phyloP scores from a whole-genome alignment of 257 asterid genomes.

The Asclepias syriaca region DNA sequence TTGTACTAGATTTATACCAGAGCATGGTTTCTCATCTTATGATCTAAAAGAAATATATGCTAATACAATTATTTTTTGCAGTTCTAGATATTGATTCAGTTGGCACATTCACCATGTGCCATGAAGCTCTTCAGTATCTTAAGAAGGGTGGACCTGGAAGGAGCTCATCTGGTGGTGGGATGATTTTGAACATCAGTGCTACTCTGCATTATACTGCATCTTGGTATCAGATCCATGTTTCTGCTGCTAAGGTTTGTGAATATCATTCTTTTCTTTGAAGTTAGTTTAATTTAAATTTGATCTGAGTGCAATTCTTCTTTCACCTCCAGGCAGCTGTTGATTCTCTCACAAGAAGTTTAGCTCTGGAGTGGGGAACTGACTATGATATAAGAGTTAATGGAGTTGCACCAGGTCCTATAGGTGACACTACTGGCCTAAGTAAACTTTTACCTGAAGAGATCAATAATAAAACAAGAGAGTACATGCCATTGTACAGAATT shows the following conservation, averaged over 20 bases:
- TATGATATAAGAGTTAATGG: conserved; percentile 81
- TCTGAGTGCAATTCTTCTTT: conserved; percentile 6
- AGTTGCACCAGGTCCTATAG: conserved; percentile 88
- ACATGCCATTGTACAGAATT: conserved; percentile 53
- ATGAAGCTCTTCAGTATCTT: conserved; percentile 60
- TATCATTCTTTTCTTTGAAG: conserved; percentile 8
- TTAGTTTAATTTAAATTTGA: not conserved
- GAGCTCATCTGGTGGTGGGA: conserved; percentile 58
- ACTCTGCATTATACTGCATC: conserved; percentile 85
- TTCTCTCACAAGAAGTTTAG: conserved; percentile 71
- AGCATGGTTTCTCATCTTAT: not conserved
- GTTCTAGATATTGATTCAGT: conserved; percentile 89
- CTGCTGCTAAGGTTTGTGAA: conserved; percentile 80
- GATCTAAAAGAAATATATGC: not conserved
- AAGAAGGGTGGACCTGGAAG: conserved; percentile 66
- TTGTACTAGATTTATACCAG: not conserved
- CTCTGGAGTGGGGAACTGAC: conserved; percentile 91
- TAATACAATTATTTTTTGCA: conserved; percentile 20
- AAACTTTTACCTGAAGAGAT: conserved; percentile 69
- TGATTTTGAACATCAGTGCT: conserved; percentile 79
- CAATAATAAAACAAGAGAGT: conserved; percentile 27
- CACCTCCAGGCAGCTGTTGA: conserved; percentile 74
- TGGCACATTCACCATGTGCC: conserved; percentile 96
- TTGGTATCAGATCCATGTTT: conserved; percentile 90
- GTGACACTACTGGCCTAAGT: conserved; percentile 67